Percentiles rank a stretch among this genome's conserved stretches.
These are phyloP conservation scores for Tulasnella sp. DNA, from an alignment of 768 basidiomycete species.

Conservation along the genomic window DNA sequence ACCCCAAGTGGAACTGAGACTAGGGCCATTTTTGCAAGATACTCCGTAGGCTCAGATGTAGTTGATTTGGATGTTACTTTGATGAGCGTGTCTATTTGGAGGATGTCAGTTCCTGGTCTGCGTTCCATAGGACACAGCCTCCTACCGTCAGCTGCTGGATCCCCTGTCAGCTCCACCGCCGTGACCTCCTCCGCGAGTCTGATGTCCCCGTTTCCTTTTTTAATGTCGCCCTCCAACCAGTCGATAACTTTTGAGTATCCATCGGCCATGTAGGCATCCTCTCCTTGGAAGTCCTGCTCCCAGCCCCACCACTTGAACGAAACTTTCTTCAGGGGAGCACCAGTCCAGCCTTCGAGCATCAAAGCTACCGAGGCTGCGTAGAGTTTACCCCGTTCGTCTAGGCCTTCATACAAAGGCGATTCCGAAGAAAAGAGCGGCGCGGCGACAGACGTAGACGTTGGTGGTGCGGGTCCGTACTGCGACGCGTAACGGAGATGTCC, in stretches of 20 bases:
- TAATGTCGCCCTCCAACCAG: constrained; percentile 17
- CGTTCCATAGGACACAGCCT: not conserved
- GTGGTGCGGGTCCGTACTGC: not conserved
- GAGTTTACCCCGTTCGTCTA: not conserved
- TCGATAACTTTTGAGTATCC: constrained; percentile 20
- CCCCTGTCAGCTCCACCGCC: constrained; percentile 11
- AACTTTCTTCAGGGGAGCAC: constrained; percentile 14
- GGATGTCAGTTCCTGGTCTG: not conserved
- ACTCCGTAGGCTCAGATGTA: not conserved
- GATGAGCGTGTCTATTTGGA: not conserved
- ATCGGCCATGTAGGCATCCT: constrained; percentile 16
- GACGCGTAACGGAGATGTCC: not conserved
- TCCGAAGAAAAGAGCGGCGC: constrained; percentile 5
- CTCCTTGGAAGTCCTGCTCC: constrained; percentile 20
- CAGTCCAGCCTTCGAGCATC: constrained; percentile 20
- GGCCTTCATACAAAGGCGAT: constrained; percentile 15
- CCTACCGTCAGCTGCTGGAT: constrained; percentile 2
- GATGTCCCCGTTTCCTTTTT: not conserved
- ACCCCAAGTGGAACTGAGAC: constrained; percentile 21
- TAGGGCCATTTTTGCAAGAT: constrained; percentile 4
- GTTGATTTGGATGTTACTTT: constrained; percentile 1
- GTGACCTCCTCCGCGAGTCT: constrained; percentile 15
- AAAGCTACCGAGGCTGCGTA: constrained; percentile 6
- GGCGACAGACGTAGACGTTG: not conserved
- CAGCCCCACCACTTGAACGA: constrained; percentile 23